A percentile compares a stretch with the other conserved stretches of the same genome.
phyloP scores from a whole-genome alignment of 2,329 filamentous ascomycete species.

The Paracoccidioides lutzii region DNA sequence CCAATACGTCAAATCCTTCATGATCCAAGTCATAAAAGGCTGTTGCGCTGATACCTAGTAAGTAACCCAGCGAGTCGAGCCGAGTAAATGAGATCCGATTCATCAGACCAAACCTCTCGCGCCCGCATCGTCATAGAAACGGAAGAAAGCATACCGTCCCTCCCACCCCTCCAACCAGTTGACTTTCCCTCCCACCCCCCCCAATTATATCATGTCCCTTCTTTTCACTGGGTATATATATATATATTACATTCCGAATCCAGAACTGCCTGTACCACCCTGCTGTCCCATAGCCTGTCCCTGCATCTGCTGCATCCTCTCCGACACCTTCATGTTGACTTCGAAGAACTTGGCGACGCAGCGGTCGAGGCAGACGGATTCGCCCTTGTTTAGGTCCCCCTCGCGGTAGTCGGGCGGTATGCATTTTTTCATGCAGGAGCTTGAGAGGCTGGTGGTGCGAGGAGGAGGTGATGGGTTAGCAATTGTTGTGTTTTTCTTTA shows the following conservation, averaged over 20 bases:
- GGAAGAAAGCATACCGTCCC: too few species aligned
- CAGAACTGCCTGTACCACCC: conserved; percentile 36
- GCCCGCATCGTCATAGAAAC: too few species aligned
- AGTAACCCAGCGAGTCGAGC: too few species aligned
- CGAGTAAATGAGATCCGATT: too few species aligned
- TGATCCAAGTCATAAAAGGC: too few species aligned
- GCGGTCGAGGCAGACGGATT: conserved; percentile 94
- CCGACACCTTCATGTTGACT: conserved; percentile 92
- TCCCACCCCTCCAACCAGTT: not conserved
- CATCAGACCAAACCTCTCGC: too few species aligned
- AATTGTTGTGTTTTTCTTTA: not conserved
- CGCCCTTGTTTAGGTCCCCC: conserved; percentile 94
- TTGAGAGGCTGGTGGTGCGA: conserved; percentile 48
- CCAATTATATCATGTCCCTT: conserved; percentile 2
- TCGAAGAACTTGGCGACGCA: conserved; percentile 98
- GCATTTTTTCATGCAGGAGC: conserved; percentile 88
- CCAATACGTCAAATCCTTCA: too few species aligned
- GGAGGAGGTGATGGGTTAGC: not conserved
- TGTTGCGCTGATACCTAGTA: too few species aligned
- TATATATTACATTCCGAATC: conserved; percentile 36
- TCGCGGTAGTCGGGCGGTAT: conserved; percentile 87
- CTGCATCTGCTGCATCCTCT: conserved; percentile 96
- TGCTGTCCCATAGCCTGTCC: conserved; percentile 61
- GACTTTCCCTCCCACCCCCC: not conserved
- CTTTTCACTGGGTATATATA: conserved; percentile 19